A percentile compares a stretch with the other conserved stretches of the same genome.
These are phyloP conservation scores for Oenanthe javanica DNA, from an alignment of 140 eudicot genomes.

Conservation along the genomic window DNA sequence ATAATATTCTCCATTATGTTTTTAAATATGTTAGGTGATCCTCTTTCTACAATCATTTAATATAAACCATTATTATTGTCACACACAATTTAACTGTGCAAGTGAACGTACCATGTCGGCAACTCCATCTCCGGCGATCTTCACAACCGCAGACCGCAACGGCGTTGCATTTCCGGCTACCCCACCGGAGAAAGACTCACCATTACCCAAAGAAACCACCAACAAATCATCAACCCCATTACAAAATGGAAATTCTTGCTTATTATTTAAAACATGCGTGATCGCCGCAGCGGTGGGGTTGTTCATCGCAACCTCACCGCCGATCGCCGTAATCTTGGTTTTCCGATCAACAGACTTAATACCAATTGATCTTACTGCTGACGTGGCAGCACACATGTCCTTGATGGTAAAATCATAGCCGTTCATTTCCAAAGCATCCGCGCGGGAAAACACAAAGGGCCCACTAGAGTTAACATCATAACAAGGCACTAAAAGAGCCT, in stretches of 20 bases:
- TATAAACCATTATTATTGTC: not conserved
- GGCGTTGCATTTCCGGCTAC: constrained; percentile 10
- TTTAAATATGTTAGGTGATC: constrained; percentile 21
- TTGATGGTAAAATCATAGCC: constrained; percentile 68
- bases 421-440: constrained; percentile 71
- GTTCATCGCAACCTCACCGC: constrained; percentile 65
- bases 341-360: constrained; percentile 52
- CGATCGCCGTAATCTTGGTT: constrained; percentile 47
- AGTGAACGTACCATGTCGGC: constrained; percentile 49
- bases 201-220: constrained; percentile 68
- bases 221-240: constrained; percentile 57
- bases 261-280: constrained; percentile 60
- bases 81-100: not conserved
- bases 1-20: not conserved
- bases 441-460: constrained; percentile 72
- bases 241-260: constrained; percentile 72
- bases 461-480: constrained; percentile 54
- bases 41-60: not conserved
- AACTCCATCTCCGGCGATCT: constrained; percentile 51
- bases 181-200: constrained; percentile 25
- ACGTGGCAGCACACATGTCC: constrained; percentile 67
- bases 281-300: constrained; percentile 83
- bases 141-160: constrained; percentile 30
- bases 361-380: constrained; percentile 26
- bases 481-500: constrained; percentile 69